phyloP scores from a whole-genome alignment of 2,329 filamentous ascomycete species.

The Monilinia polystroma region DNA sequence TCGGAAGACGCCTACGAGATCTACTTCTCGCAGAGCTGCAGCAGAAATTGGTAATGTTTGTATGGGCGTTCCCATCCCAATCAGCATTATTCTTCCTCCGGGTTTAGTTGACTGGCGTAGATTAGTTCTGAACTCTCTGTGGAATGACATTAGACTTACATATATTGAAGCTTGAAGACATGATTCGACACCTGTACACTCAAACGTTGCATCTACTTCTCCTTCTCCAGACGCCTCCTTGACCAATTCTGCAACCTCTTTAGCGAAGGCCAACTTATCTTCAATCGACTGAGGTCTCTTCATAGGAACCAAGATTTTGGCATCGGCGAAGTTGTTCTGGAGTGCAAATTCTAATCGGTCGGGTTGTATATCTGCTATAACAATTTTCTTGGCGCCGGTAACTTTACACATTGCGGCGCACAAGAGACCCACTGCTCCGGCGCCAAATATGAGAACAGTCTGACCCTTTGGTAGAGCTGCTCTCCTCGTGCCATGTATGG shows the following conservation, averaged over 20 bases:
- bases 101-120: slow-evolving; percentile 55
- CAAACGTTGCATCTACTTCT: slow-evolving; percentile 66
- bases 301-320: slow-evolving; percentile 39
- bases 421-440: slow-evolving; percentile 82
- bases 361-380: slow-evolving; percentile 92
- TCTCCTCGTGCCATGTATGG: slow-evolving; percentile 82
- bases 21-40: slow-evolving; percentile 71
- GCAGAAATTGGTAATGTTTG: slow-evolving; percentile 73
- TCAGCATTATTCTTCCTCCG: slow-evolving; percentile 71
- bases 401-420: slow-evolving; percentile 49
- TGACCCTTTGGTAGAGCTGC: slow-evolving; percentile 78
- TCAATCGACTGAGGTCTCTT: slow-evolving; percentile 36
- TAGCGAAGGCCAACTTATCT: slow-evolving; percentile 42
- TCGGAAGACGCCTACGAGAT: slow-evolving; percentile 73
- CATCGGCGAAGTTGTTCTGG: slow-evolving; percentile 38
- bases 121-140: slow-evolving; percentile 21
- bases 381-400: slow-evolving; percentile 81
- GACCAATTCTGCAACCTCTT: slow-evolving; percentile 36
- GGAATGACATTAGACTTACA: slow-evolving; percentile 56
- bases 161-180: slow-evolving; percentile 58
- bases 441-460: slow-evolving; percentile 83
- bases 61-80: slow-evolving; percentile 76
- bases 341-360: slow-evolving; percentile 78
- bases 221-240: slow-evolving; percentile 55
- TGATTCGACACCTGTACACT: slow-evolving; percentile 58